Percentiles rank a stretch among this genome's conserved stretches.
Evolutionary conservation across 2,329 filamentous ascomycete species (phyloP).

Genomic region (Chaetoscypha palmicola): DNA sequence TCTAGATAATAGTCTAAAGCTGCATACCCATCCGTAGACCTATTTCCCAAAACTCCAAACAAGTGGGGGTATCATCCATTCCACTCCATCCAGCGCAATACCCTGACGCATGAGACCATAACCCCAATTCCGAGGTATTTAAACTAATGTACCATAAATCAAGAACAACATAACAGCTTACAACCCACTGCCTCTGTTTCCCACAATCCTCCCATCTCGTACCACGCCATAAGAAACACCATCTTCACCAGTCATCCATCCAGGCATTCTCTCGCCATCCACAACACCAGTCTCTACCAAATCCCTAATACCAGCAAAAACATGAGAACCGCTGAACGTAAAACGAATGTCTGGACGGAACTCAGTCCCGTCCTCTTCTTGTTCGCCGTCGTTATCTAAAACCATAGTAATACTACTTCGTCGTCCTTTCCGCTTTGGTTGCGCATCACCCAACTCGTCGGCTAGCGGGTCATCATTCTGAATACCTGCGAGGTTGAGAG

Average conservation of each 20-base stretch:
- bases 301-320: constrained; percentile 73
- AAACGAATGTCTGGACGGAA: constrained; percentile 58
- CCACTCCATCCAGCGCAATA: too few relatives aligned
- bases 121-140: too few relatives aligned
- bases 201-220: constrained; percentile 54
- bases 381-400: constrained; percentile 24
- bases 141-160: too few relatives aligned
- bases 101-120: too few relatives aligned
- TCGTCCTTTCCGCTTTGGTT: constrained; percentile 23
- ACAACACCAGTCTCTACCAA: constrained; percentile 71
- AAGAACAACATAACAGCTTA: too few relatives aligned
- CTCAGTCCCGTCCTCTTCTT: constrained; percentile 24
- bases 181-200: neutral
- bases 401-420: constrained; percentile 23
- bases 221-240: constrained; percentile 69
- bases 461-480: constrained; percentile 20
- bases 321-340: constrained; percentile 67
- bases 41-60: too few relatives aligned
- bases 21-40: too few relatives aligned
- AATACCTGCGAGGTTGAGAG: constrained; percentile 10
- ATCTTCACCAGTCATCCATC: constrained; percentile 87
- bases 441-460: constrained; percentile 26
- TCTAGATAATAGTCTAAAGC: too few relatives aligned
- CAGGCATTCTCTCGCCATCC: constrained; percentile 72
- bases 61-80: too few relatives aligned